Base-by-base conservation (phyloP, 106 monocot species). In the Apostasia ramifera region DNA sequence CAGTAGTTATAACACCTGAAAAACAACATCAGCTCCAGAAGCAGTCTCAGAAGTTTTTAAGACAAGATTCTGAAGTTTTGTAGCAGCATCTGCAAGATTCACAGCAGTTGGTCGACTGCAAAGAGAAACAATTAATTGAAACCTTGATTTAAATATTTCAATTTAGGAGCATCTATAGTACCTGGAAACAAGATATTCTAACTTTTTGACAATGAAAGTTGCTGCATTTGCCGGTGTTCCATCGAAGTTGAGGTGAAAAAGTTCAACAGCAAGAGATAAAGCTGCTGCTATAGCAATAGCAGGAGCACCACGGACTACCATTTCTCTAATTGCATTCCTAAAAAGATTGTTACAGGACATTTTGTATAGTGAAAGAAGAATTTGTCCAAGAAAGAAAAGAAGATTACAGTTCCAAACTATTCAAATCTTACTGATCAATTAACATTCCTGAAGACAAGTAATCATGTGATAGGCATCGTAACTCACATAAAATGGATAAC, bases 201-300 rank as follows among this genome's bases (percentile, higher is more conserved):
- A 73, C 70, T 92, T 90, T 55, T 85, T 73, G 53, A 76, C 50
- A 37, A 98, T 84, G 46, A 83, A 90, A 67, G 85, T 66, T 68
- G 85, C 83, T 50, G 98, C 87, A 64, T 98, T 93, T 40, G 13
- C 69, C 54, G 93, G 48, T 52, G 85, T 83, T 53, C 93, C 98
- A 56, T 8, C 53, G 57, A 98, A 93, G 9, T 88, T 71, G 13
- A 83, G 77, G 73, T 77, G 74, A 70, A 45, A 80, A n/a, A 77
- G 74, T 79, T 98, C 98, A 10, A 88, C 93, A 60, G 93, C 92
- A n/a, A 93, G 76, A 11, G 93, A 90, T 42, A 98, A 78, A 41
- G 87, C 87, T 46, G 98, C 98, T 65, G 98, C 76, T 73, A 98
- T 98, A 10, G 98, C 98, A 44, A 98, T 98, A 61, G 98, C 98